Percentiles rank a stretch among this genome's conserved stretches.
Evolutionary conservation across 2,329 filamentous ascomycete genomes (phyloP).

Genomic region (Trichoderma polysporum): DNA sequence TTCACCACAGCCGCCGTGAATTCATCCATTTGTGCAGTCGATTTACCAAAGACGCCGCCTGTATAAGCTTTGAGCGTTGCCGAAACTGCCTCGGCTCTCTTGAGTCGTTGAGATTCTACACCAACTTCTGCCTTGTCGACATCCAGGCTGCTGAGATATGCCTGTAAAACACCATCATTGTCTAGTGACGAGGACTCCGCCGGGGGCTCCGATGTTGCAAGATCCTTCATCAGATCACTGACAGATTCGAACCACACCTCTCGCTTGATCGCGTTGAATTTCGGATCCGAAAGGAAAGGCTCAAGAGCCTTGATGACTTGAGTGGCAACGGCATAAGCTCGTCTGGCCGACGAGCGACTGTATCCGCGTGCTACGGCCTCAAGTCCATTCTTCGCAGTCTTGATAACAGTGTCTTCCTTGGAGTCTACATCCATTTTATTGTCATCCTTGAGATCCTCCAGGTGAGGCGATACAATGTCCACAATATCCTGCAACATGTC

Average conservation of each 20-base stretch:
- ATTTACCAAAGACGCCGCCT: slow-evolving; percentile 43
- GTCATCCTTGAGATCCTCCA: slow-evolving; percentile 58
- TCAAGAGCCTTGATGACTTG: slow-evolving; percentile 42
- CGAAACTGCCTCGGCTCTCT: slow-evolving; percentile 47
- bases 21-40: slow-evolving; percentile 28
- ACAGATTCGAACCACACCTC: slow-evolving; percentile 54
- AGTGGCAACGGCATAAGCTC: slow-evolving; percentile 39
- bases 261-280: slow-evolving; percentile 46
- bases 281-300: slow-evolving; percentile 40
- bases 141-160: slow-evolving; percentile 50
- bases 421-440: slow-evolving; percentile 70
- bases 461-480: slow-evolving; percentile 59
- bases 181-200: slow-evolving; percentile 25
- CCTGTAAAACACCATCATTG: slow-evolving; percentile 28
- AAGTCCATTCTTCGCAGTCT: slow-evolving; percentile 50
- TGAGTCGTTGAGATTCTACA: slow-evolving; percentile 52
- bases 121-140: slow-evolving; percentile 47
- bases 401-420: slow-evolving; percentile 44
- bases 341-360: slow-evolving; percentile 40
- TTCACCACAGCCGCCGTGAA: slow-evolving; percentile 35
- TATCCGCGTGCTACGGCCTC: slow-evolving; percentile 54
- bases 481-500: slow-evolving; percentile 68
- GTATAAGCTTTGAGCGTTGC: slow-evolving; percentile 44
- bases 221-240: slow-evolving; percentile 47
- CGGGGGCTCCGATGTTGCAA: slow-evolving; percentile 27